Conservation (phyloP, 768 basidiomycete species). For the Cystofilobasidium bisporidii region DNA sequence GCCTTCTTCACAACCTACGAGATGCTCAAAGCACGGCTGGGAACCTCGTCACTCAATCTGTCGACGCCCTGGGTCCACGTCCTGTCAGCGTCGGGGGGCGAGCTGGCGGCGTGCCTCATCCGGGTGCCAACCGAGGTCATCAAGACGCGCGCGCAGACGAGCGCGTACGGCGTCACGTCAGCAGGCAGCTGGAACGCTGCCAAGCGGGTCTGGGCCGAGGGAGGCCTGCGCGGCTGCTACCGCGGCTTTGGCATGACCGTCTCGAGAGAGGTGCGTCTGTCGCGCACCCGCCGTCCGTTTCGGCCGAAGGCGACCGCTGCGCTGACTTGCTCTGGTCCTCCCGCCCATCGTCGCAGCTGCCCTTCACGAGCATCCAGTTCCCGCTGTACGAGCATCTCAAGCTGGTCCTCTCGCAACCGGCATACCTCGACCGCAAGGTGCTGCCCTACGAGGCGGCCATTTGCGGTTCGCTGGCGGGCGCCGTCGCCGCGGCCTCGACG, state of each 20-base stretch:
- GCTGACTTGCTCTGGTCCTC: background rate
- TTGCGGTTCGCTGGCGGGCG: constrained; percentile 87
- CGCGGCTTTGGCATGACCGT: constrained; percentile 76
- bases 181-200: constrained; percentile 34
- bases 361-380: constrained; percentile 92
- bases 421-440: constrained; percentile 45
- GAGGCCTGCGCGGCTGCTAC: constrained; percentile 73
- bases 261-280: constrained; percentile 52
- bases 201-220: constrained; percentile 43
- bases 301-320: background rate
- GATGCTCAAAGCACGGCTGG: constrained; percentile 60
- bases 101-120: constrained; percentile 73
- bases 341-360: constrained; percentile 53
- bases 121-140: constrained; percentile 94
- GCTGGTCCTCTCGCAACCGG: constrained; percentile 51
- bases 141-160: constrained; percentile 85
- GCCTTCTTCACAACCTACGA: constrained; percentile 94
- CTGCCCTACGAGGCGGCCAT: constrained; percentile 52
- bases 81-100: constrained; percentile 48
- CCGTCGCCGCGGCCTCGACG: constrained; percentile 74
- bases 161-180: constrained; percentile 50
- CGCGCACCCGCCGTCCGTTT: background rate
- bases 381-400: constrained; percentile 89
- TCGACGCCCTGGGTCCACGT: constrained; percentile 53
- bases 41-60: constrained; percentile 41